A percentile compares a stretch with the other conserved stretches of the same genome.
phyloP scores from a whole-genome alignment of 140 eudicot species.

The Eryngium alpinum region DNA sequence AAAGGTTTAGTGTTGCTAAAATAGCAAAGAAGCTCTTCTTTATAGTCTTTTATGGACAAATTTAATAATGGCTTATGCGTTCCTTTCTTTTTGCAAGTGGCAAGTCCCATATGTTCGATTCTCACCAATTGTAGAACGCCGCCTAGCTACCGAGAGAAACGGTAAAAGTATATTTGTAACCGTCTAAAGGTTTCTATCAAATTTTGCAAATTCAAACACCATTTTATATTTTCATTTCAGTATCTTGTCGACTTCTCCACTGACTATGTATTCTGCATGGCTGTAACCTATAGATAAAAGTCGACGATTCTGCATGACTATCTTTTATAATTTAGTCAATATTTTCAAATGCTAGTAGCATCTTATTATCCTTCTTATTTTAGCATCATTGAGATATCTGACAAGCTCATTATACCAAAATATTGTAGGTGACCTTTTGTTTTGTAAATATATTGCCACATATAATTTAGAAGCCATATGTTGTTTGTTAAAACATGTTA shows the following conservation, averaged over 20 bases:
- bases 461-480: too few relatives aligned
- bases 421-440: neutral
- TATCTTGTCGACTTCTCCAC: too few relatives aligned
- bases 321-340: neutral
- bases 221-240: too few relatives aligned
- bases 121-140: neutral
- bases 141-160: too few relatives aligned
- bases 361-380: neutral
- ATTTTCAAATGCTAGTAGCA: neutral
- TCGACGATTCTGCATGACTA: too few relatives aligned
- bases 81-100: neutral
- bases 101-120: neutral
- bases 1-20: neutral
- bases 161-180: too few relatives aligned
- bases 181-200: too few relatives aligned
- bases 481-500: conserved; percentile 1
- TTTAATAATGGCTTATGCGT: neutral
- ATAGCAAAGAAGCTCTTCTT: conserved; percentile 2
- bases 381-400: neutral
- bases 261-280: too few relatives aligned
- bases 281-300: too few relatives aligned
- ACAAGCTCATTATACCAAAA: neutral
- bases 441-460: neutral
- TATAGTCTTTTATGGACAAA: neutral
- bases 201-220: too few relatives aligned